Evolutionary conservation across 352 stramenopile species (phyloP), one percentile per base, ranked within the genome.

Genomic region (Phytophthora tentaculata): DNA sequence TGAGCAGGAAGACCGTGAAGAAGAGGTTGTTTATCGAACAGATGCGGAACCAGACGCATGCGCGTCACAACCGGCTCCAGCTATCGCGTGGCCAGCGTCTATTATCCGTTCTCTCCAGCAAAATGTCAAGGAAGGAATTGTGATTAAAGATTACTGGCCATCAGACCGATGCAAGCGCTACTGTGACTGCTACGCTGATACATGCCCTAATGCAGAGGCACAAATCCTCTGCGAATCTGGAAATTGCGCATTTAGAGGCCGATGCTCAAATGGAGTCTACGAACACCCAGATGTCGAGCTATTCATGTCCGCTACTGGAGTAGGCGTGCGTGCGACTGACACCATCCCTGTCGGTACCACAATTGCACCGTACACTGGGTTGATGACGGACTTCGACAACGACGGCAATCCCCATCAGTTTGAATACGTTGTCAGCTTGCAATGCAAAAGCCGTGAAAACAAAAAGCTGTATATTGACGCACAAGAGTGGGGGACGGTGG

Each of bases 401-500:
- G 9, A 13, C 7, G 37, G 29, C 3, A 39, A 39, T 23, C 1
- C 14, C 0, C 5, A 10, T n/a, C 35, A 39, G 22, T 24, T 17
- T 14, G 52, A 59, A 2, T 49, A 39, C 19, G 32, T 59, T 6
- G 5, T 48, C 16, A 29, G 12, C 3, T 23, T 50, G 1, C 20
- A 59, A 13, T 10, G 20, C 4, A 23, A 48, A 9, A 8, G 35
- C 13, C 1, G 16, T 5, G 9, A 14, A 10, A 20, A 37, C 8
- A 57, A 41, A 12, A 55, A 28, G n/a, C 13, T 61, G 2, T 52
- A 24, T 35, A 61, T 68, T 29, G 61, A 61, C 10, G 61, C 41
- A n/a, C 23, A 45, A n/a, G 1, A 44, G 5, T 32, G 41, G 13
- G 44, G 52, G 1, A 22, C 28, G 1, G n/a, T 62, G 5, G 48